Conservation (phyloP, 2,329 filamentous ascomycete genomes). For the Curvularia lunata region DNA sequence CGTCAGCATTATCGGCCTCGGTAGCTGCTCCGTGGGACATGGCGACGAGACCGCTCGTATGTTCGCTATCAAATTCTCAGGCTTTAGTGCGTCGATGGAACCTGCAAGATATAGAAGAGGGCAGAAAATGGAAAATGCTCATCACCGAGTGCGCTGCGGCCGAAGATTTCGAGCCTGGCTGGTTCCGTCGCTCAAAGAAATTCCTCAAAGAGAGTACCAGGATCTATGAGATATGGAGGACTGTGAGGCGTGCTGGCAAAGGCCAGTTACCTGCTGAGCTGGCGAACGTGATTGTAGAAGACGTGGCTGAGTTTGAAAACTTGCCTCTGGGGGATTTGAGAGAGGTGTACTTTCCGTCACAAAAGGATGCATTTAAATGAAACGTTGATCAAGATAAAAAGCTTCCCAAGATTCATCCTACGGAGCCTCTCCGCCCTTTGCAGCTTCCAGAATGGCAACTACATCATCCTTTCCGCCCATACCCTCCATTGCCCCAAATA, state of each 20-base stretch:
- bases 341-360: conserved; percentile 6
- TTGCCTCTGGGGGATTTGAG: conserved; percentile 12
- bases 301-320: conserved; percentile 16
- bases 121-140: conserved; percentile 1
- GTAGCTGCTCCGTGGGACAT: conserved; percentile 7
- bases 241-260: conserved; percentile 12
- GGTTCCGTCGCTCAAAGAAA: conserved; percentile 14
- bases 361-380: background rate
- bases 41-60: conserved; percentile 8
- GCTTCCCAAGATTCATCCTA: background rate
- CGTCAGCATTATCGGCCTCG: background rate
- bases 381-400: background rate
- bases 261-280: conserved; percentile 22
- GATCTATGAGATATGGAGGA: conserved; percentile 22
- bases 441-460: conserved; percentile 20
- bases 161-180: conserved; percentile 6
- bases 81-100: conserved; percentile 10
- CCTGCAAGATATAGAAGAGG: conserved; percentile 11
- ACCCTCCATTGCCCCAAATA: conserved; percentile 15
- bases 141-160: background rate
- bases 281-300: conserved; percentile 14
- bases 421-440: conserved; percentile 7
- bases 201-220: conserved; percentile 19
- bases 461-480: conserved; percentile 18
- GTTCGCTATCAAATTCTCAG: conserved; percentile 5